These are phyloP conservation scores for Penicillium malachiteum DNA, from an alignment of 495 filamentous ascomycete species.

Conservation along the genomic window DNA sequence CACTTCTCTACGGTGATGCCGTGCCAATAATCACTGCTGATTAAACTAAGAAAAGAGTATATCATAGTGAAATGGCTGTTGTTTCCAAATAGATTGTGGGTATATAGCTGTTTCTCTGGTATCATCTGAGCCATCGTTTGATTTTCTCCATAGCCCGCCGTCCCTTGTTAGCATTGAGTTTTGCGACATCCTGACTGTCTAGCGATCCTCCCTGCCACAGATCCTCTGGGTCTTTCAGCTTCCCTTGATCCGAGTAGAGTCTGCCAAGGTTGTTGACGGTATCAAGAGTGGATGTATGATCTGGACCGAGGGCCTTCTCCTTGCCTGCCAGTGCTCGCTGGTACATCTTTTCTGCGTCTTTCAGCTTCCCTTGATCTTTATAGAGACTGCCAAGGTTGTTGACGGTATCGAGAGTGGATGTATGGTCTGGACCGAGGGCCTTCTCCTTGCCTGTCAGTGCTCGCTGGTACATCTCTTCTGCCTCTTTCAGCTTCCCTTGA, in stretches of 20 bases:
- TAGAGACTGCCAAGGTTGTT: slow-evolving; percentile 33
- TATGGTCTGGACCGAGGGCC: slow-evolving; percentile 32
- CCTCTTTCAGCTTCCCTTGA: slow-evolving; percentile 36
- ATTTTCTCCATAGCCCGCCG: too few species aligned
- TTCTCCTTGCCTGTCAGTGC: slow-evolving; percentile 34
- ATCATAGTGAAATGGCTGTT: too few species aligned
- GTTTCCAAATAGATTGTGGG: too few species aligned
- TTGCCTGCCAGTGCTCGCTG: slow-evolving; percentile 25
- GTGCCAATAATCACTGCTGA: too few species aligned
- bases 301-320: slow-evolving; percentile 31
- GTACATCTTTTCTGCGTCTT: slow-evolving; percentile 29
- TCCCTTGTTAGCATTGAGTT: too few species aligned
- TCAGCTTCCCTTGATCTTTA: slow-evolving; percentile 27
- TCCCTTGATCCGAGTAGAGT: slow-evolving; percentile 36
- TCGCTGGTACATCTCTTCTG: slow-evolving; percentile 34
- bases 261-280: slow-evolving; percentile 35
- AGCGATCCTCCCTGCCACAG: slow-evolving; percentile 31
- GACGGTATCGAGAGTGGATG: slow-evolving; percentile 34
- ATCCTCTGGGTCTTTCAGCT: slow-evolving; percentile 37
- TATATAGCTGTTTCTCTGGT: too few species aligned
- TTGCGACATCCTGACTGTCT: too few species aligned
- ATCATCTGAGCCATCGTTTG: too few species aligned
- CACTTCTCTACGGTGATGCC: too few species aligned
- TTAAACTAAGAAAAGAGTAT: too few species aligned
- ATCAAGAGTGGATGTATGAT: slow-evolving; percentile 30